phyloP scores from a whole-genome alignment of 2,329 filamentous ascomycete genomes.

The Phoma sp. region DNA sequence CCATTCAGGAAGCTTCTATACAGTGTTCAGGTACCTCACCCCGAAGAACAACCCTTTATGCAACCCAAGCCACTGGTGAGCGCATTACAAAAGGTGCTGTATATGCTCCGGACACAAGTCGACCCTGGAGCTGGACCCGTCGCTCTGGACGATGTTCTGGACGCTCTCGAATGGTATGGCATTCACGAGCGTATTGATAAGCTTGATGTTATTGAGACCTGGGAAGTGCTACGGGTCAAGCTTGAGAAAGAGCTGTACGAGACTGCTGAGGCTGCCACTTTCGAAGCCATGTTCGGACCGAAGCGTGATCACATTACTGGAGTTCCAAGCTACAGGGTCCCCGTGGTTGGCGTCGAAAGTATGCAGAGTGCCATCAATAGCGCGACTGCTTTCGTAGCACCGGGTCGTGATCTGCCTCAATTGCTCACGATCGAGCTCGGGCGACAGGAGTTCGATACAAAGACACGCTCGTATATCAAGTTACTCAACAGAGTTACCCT shows the following conservation, averaged over 20 bases:
- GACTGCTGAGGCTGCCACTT: slow-evolving; percentile 48
- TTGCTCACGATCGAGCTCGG: slow-evolving; percentile 62
- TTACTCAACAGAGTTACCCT: slow-evolving; percentile 62
- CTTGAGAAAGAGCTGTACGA: slow-evolving; percentile 59
- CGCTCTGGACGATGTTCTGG: slow-evolving; percentile 42
- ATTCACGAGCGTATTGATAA: slow-evolving; percentile 47
- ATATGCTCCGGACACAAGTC: slow-evolving; percentile 54
- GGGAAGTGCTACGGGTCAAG: slow-evolving; percentile 60
- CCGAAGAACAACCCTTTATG: slow-evolving; percentile 52
- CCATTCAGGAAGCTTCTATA: slow-evolving; percentile 65
- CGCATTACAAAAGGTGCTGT: slow-evolving; percentile 60
- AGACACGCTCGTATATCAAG: slow-evolving; percentile 62
- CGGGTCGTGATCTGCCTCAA: slow-evolving; percentile 49
- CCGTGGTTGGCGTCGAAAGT: slow-evolving; percentile 43
- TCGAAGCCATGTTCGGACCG: slow-evolving; percentile 57
- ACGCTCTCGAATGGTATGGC: slow-evolving; percentile 51
- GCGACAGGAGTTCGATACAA: slow-evolving; percentile 62
- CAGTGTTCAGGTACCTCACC: slow-evolving; percentile 54
- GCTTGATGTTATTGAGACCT: slow-evolving; percentile 61
- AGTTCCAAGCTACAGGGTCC: slow-evolving; percentile 45
- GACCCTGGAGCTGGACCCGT: slow-evolving; percentile 46
- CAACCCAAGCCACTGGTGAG: slow-evolving; percentile 59
- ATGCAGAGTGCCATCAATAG: slow-evolving; percentile 52
- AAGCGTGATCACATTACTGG: slow-evolving; percentile 39
- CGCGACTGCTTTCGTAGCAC: slow-evolving; percentile 31